Conservation (phyloP, 345 rosid genomes). For the Eucalyptus caleyi region DNA sequence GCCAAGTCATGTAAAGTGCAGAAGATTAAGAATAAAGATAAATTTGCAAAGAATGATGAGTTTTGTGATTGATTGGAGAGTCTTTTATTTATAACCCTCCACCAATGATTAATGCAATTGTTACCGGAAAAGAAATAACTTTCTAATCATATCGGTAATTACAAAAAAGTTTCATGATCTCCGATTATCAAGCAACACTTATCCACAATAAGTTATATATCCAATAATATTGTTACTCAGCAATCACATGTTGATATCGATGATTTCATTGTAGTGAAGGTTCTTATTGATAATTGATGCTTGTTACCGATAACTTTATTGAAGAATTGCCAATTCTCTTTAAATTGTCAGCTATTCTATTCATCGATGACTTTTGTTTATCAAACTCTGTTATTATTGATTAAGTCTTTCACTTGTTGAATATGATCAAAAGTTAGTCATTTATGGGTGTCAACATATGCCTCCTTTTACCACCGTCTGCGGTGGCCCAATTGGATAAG, state of each 20-base stretch:
- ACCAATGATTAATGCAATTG: not conserved
- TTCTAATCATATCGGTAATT: not conserved
- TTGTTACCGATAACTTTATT: not conserved
- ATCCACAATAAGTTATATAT: not conserved
- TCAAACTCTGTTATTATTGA: not conserved
- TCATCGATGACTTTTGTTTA: not conserved
- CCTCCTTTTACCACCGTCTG: not conserved
- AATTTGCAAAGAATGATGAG: not conserved
- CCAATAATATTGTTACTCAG: fast-evolving
- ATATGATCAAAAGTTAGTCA: not conserved
- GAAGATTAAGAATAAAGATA: not conserved
- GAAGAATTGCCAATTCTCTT: too few relatives aligned
- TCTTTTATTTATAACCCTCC: not conserved
- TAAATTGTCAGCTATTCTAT: not conserved
- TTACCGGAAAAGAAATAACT: not conserved
- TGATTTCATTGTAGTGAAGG: fast-evolving
- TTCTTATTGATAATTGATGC: not conserved
- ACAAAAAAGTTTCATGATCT: not conserved
- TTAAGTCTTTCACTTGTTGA: not conserved
- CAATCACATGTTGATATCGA: fast-evolving
- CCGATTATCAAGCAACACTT: not conserved
- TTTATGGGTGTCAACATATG: not conserved
- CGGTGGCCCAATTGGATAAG: too few relatives aligned
- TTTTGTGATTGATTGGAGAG: not conserved
- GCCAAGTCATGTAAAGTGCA: not conserved